Evolutionary conservation across 2,329 filamentous ascomycete species (phyloP), one percentile per base, ranked within the genome.

Genomic region (Colletotrichum salicis): DNA sequence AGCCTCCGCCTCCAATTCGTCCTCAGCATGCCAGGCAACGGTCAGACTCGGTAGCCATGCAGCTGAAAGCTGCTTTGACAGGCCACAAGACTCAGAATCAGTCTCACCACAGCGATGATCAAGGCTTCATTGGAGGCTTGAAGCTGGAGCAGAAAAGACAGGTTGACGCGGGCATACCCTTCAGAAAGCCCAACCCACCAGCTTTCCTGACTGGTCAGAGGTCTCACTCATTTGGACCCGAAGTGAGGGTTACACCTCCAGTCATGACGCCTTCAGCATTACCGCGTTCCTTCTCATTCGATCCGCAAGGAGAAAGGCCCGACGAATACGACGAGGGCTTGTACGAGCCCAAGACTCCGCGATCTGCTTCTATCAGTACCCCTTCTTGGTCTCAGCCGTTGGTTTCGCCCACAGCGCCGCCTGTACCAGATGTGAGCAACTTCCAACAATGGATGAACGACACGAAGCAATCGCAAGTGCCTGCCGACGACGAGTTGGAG

Each of bases 71-170:
- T 5, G 72, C 64, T 11, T 52, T 74, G 33, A 73, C 70, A 7
- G 72, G 72, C n/a, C 22, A 66, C 10, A 77, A 60, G 73, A 67
- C 24, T 71, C 75, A 51, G 15, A 45, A 11, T 31, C 51, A 31
- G 8, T 24, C 27, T 15, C 65, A 55, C 3, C 15, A 8, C 45
- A 55, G 33, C 10, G 74, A 73, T n/a, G 75, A 81, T 6, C 77
- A 76, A 1, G 79, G 79, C 13, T 85, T 85, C 72, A 80, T 85
- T 29, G 82, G 84, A 1, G 82, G 81, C 24, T 80, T 80, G 64
- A 85, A 84, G 67, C 77, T 84, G 19, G 83, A 84, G 58, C 77
- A 82, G 58, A 78, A 84, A 67, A 79, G 79, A 57, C 78, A 83
- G 8, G 78, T 78, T 1, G 79, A 79, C 22, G 33, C 60, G 1